Evolutionary conservation across 345 rosid genomes (phyloP), one percentile per base, ranked within the genome.

Genomic region (Brassica nigra): DNA sequence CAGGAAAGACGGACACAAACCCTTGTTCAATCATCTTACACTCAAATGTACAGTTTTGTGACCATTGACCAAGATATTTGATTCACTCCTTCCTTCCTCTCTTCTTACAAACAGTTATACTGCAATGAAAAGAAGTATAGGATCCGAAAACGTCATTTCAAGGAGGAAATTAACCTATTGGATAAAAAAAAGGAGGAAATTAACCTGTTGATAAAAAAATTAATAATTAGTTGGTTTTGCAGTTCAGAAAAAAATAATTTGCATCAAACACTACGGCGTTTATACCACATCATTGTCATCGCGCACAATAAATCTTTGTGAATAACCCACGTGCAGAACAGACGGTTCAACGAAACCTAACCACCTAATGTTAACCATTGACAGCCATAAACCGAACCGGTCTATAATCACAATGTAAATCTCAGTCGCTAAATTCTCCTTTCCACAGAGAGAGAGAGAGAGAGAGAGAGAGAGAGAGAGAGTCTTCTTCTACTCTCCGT

Each of bases 401-500:
- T 61, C 1, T 33, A 47, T 9, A 59, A 62, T 16, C 7, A 33
- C 47, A 29, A 18, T 28, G 75, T 63, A 76, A 37, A 69, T 76
- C 61, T 52, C 27, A 33, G 6, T 52, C 20, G 16, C 12, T 57
- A 66, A 63, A 27, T n/a, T 0, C 72, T 36, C 10, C 18, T 42
- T 59, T 68, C 29, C 63, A 16, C 71, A 74, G 36, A 66, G 37
- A 74, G 15, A 61, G 49, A 33, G 57, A 65, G 72, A 20, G 23
- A 20, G 23, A 20, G 23, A 20, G 23, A 20, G 23, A 20, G 23
- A 20, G 23, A 20, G 23, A 20, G 23, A 20, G 23, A 20, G 23
- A 68, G 68, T 62, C 70, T 55, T 67, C 54, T 75, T 74, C 73
- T 54, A 69, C 76, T 69, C 78, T 28, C 78, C 15, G 33, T 49